Evolutionary conservation across 2,329 filamentous ascomycete species (phyloP).

Genomic region (Aspergillus tubingensis): DNA sequence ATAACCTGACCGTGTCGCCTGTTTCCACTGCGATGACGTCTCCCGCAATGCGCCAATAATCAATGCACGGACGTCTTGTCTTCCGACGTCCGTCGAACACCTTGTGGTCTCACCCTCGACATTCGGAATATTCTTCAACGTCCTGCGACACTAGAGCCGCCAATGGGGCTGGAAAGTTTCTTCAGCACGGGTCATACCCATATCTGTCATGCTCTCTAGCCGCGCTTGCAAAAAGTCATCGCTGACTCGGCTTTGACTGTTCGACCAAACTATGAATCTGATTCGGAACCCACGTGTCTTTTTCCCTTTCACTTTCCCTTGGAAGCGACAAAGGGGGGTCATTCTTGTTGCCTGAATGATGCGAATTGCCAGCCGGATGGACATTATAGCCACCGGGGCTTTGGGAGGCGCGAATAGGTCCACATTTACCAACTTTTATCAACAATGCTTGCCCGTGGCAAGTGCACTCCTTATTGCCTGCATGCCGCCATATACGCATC

Average conservation of each 20-base stretch:
- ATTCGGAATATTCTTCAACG: background rate
- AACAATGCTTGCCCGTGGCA: background rate
- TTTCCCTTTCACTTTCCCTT: background rate
- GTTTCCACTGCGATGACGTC: background rate
- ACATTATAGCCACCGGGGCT: background rate
- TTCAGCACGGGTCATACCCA: background rate
- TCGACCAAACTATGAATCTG: background rate
- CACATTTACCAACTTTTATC: background rate
- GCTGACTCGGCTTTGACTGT: background rate
- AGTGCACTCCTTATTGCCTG: background rate
- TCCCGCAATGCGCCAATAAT: background rate
- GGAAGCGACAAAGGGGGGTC: background rate
- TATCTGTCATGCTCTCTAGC: background rate
- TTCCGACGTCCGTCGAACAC: background rate
- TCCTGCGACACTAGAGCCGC: background rate
- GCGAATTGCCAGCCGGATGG: background rate
- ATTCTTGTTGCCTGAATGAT: background rate
- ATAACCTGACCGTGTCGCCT: background rate
- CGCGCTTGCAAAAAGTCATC: background rate
- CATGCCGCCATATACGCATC: background rate
- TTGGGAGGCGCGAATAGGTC: background rate
- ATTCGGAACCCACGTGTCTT: background rate
- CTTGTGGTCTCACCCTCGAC: background rate
- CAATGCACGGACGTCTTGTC: background rate
- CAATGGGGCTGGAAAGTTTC: background rate